A percentile compares a stretch with the other conserved stretches of the same genome.
Evolutionary conservation across 2,329 filamentous ascomycete genomes (phyloP).

Genomic region (Penicillium sp.): DNA sequence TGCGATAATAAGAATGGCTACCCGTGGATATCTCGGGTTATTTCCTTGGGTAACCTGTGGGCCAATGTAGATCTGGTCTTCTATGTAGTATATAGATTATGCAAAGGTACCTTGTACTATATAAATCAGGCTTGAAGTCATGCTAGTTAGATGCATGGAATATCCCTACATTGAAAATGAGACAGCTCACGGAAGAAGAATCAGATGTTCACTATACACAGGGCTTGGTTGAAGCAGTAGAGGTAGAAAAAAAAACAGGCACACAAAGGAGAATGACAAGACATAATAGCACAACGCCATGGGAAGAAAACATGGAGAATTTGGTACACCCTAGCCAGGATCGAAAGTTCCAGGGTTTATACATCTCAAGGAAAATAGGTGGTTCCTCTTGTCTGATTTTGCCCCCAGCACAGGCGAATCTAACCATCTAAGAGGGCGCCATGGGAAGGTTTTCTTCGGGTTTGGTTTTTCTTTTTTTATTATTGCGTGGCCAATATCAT

Average conservation of each 20-base stretch:
- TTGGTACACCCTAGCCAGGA: slow-evolving; percentile 23
- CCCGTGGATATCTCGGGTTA: background rate
- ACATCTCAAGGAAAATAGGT: slow-evolving; percentile 10
- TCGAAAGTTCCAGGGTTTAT: slow-evolving; percentile 16
- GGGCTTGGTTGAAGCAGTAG: slow-evolving; percentile 22
- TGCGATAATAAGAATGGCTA: background rate
- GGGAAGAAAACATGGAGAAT: slow-evolving; percentile 25
- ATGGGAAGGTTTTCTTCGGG: slow-evolving; percentile 20
- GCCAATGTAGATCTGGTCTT: background rate
- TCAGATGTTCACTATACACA: slow-evolving; percentile 32
- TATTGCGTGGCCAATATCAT: slow-evolving; percentile 17
- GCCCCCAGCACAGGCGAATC: slow-evolving; percentile 12
- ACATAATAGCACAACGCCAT: slow-evolving; percentile 36
- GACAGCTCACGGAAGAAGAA: slow-evolving; percentile 12
- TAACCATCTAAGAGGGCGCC: slow-evolving; percentile 20
- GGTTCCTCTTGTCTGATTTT: slow-evolving; percentile 13
- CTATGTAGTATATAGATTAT: background rate
- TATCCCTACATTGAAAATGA: background rate
- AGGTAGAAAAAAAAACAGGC: slow-evolving; percentile 22
- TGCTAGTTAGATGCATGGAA: background rate
- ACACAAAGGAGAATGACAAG: slow-evolving; percentile 21
- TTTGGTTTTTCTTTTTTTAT: slow-evolving; percentile 20
- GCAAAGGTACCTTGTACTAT: background rate
- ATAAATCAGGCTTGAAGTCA: background rate
- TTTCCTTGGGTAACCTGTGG: background rate